Percentiles rank a stretch among this genome's conserved stretches.
phyloP scores from a whole-genome alignment of 2,329 filamentous ascomycete genomes.

The Lasiodiplodia theobromae region DNA sequence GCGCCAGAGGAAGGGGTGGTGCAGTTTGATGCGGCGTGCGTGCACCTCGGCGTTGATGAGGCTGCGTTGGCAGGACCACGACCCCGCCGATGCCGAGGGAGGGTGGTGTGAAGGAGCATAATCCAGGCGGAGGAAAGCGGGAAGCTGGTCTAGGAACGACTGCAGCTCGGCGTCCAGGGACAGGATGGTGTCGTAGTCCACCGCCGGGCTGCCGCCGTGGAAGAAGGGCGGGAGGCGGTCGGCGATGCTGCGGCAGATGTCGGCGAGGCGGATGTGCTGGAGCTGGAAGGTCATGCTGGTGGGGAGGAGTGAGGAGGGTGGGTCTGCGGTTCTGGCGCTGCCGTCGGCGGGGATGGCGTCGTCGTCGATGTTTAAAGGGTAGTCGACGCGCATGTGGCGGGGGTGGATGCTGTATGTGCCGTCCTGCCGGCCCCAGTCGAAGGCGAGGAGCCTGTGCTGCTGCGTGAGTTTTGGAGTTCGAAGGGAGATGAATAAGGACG shows the following conservation, averaged over 20 bases:
- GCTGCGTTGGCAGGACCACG: neutral
- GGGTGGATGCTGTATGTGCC: slow-evolving; percentile 48
- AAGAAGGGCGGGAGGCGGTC: slow-evolving; percentile 42
- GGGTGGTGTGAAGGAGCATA: too few relatives aligned
- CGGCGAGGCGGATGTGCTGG: slow-evolving; percentile 33
- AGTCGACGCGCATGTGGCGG: slow-evolving; percentile 48
- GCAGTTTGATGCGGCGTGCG: too few relatives aligned
- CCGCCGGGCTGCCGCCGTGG: slow-evolving; percentile 30
- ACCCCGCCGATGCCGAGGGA: too few relatives aligned
- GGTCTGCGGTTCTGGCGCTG: slow-evolving; percentile 29
- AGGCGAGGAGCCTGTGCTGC: slow-evolving; percentile 28
- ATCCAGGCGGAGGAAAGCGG: slow-evolving; percentile 44
- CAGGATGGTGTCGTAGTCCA: slow-evolving; percentile 43
- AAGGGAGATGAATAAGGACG: too few relatives aligned
- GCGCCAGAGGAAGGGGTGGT: too few relatives aligned
- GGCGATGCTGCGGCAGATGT: slow-evolving; percentile 33
- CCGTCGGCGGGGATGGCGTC: slow-evolving; percentile 38
- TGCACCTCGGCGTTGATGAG: too few relatives aligned
- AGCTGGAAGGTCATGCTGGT: slow-evolving; percentile 51
- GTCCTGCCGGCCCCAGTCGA: slow-evolving; percentile 34
- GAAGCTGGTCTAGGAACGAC: slow-evolving; percentile 40
- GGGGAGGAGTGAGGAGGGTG: slow-evolving; percentile 35
- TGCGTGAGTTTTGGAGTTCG: too few relatives aligned
- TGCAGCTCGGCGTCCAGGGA: slow-evolving; percentile 46
- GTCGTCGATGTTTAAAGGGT: slow-evolving; percentile 48